Evolutionary conservation across 495 filamentous ascomycete genomes (phyloP), one percentile per base, ranked within the genome.

Genomic region (Penicillium desertorum): DNA sequence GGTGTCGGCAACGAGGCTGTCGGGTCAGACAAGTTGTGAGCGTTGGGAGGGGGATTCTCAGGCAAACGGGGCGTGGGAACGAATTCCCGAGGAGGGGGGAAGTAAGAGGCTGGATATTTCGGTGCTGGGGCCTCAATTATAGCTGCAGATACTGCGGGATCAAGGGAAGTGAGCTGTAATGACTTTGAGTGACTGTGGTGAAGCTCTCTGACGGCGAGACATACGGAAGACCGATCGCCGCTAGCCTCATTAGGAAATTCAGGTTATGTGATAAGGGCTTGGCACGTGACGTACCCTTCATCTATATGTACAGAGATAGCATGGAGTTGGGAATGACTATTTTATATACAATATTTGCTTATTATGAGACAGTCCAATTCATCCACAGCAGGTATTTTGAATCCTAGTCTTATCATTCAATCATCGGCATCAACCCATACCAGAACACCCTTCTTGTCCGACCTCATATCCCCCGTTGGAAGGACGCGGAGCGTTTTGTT

Each of bases 401-500:
- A 19, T 19, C 1, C 1, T 1, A 34, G 36, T 23, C 22, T 14
- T 27, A 42, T 43, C 27, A 56, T 47, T 64, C 74, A 79, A 43
- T 77, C 72, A 36, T 80, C 74, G 53, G 73, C 74, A 67, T 79
- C 79, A 54, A 81, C 73, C 90, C 90, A 93, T 19, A 86, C 74
- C 60, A 86, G 62, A 11, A 91, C 71, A 0, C 88, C 90, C 45
- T 88, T 86, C 76, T 88, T 89, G 60, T 90, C 88, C 9, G 79
- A 72, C 59, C 80, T 85, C 76, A 92, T 86, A 0, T 89, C 89
- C 63, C 89, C 88, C 8, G 78, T 83, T 0, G 87, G 86, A 32
- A 87, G 80, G 6, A 93, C 84, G 56, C 86, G 83, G 48, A 96
- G 68, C 19, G 84, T 81, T 78, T 96, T 96, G 71, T 92, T 90